Percentiles rank a stretch among this genome's conserved stretches.
phyloP scores from a whole-genome alignment of 1,284 basidiomycete species.

The Schizophyllum amplum region DNA sequence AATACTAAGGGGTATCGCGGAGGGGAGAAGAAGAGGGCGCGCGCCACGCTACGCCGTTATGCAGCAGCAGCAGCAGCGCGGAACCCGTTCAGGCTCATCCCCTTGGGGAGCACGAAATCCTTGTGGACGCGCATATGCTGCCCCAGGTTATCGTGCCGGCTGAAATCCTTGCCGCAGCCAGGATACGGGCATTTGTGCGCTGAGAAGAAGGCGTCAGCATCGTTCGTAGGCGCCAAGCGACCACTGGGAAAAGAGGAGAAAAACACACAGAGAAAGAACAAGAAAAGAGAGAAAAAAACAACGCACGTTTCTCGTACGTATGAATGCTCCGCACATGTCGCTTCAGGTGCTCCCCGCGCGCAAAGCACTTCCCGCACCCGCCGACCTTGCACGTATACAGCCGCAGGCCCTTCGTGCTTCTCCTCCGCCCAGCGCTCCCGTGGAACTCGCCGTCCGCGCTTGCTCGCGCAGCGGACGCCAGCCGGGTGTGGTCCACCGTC shows the following conservation, averaged over 20 bases:
- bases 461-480: background rate
- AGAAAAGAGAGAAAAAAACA: slow-evolving; percentile 8
- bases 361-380: background rate
- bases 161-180: slow-evolving; percentile 76
- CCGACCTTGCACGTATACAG: slow-evolving; percentile 57
- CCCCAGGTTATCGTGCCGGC: slow-evolving; percentile 77
- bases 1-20: no score
- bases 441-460: slow-evolving; percentile 13
- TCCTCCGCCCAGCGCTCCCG: slow-evolving; percentile 18
- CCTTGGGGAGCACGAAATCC: slow-evolving; percentile 26
- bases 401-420: slow-evolving; percentile 30
- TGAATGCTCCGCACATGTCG: slow-evolving; percentile 60
- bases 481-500: background rate
- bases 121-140: slow-evolving; percentile 64
- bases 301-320: slow-evolving; percentile 61
- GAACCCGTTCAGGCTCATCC: slow-evolving; percentile 1
- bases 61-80: no score
- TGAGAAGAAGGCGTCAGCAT: slow-evolving; percentile 22
- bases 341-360: slow-evolving; percentile 59
- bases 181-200: slow-evolving; percentile 72
- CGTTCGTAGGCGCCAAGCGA: no score
- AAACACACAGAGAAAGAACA: no score
- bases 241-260: no score
- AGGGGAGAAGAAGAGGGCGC: background rate
- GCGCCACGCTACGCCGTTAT: background rate